These are phyloP conservation scores for Brassica rapa DNA, from an alignment of 345 rosid genomes.

Conservation along the genomic window DNA sequence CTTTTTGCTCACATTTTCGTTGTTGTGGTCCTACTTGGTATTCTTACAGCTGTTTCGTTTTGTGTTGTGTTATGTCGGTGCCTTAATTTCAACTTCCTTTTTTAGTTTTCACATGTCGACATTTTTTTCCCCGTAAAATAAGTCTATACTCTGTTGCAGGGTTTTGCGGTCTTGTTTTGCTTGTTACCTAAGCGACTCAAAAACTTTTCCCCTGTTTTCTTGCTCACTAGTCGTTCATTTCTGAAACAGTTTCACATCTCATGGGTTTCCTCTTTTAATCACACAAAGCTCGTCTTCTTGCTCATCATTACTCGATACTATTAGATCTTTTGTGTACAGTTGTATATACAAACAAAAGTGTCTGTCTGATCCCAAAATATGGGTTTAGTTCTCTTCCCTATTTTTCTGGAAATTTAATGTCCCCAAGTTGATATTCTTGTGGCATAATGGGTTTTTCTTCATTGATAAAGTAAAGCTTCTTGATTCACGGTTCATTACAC, in stretches of 20 bases:
- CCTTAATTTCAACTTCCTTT: slow-evolving; percentile 29
- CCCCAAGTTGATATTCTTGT: slow-evolving; percentile 28
- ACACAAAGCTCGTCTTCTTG: background rate
- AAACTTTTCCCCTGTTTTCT: background rate
- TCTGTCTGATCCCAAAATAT: slow-evolving; percentile 18
- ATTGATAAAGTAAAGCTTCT: slow-evolving; percentile 19
- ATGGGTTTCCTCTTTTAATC: background rate
- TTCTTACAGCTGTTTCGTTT: slow-evolving; percentile 27
- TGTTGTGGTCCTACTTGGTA: slow-evolving; percentile 28
- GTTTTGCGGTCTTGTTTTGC: slow-evolving; percentile 28
- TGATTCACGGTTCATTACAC: slow-evolving; percentile 16
- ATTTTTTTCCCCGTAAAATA: slow-evolving; percentile 13
- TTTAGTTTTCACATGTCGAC: slow-evolving; percentile 22
- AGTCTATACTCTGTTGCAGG: slow-evolving; percentile 12
- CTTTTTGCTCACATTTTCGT: background rate
- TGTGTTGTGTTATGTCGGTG: slow-evolving; percentile 36
- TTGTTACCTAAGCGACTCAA: slow-evolving; percentile 34
- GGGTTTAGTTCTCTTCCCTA: slow-evolving; percentile 23
- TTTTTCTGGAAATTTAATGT: slow-evolving; percentile 30
- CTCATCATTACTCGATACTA: background rate
- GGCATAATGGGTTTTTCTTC: slow-evolving; percentile 19
- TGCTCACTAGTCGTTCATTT: background rate
- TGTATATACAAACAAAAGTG: slow-evolving; percentile 33
- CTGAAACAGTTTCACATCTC: slow-evolving; percentile 17
- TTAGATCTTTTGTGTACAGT: slow-evolving; percentile 11